Base-by-base conservation (phyloP, 2,329 filamentous ascomycete genomes). In the Lasiodiplodia citricola region DNA sequence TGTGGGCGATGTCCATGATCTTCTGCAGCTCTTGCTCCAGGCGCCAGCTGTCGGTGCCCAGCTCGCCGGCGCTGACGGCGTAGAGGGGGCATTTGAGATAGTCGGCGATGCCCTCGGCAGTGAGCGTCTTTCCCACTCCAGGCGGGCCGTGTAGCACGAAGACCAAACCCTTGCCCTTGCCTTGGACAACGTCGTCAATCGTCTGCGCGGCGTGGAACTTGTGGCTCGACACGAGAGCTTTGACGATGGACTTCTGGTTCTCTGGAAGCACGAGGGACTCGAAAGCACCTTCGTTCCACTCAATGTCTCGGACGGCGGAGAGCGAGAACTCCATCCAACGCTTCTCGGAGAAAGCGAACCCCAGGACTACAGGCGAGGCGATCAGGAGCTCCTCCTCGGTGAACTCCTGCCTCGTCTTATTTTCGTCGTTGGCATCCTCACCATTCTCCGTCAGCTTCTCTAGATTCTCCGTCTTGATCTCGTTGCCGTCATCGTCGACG, bases 281-380 rank as follows among this genome's bases (percentile, higher is more conserved):
- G 80, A 96, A 97, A 0, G 94, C 94, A 16, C 88, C 86, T 52
- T 92, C 88, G 74, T 97, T 95, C 92, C 92, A 97, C 44, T 89
- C 86, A 70, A 97, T 95, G 4, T 96, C 91, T 55, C 88, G 87
- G 70, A 97, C 87, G 0, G 90, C 90, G 0, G 91, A 92, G 23
- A 97, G 90, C 0, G 89, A 90, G 74, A 97, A 93, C 77, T 97
- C 93, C 0, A 97, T 86, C 94, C 94, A 97, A 11, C 93, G 84
- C 80, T 97, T 97, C 80, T 97, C 93, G 0, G 88, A 89, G 77
- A 97, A 96, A 0, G 92, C 88, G 74, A 97, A 97, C 0, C 94
- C 94, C 1, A 96, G 86, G 0, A 97, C 92, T 0, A 96, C 90
- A 0, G 94, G 91, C 2, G 92, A 95, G 2, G 93, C 90, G 60